Evolutionary conservation across 257 asterid genomes (phyloP), one percentile per base, ranked within the genome.

Genomic region (Mitragyna speciosa): DNA sequence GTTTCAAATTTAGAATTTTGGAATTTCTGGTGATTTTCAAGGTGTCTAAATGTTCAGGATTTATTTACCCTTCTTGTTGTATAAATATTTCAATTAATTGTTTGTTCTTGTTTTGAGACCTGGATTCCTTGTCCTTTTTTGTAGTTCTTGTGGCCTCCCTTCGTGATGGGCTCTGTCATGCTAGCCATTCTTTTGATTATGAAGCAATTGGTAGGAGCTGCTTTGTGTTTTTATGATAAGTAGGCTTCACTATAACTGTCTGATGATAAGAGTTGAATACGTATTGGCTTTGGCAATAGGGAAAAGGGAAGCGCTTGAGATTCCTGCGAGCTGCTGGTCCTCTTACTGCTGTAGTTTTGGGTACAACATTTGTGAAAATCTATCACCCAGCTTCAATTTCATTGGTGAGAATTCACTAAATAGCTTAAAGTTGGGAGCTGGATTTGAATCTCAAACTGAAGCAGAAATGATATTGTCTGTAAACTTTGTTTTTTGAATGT

Each of bases 321-420:
- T 90, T 96, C 84, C 83, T 94, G 69, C 92, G 97, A 79, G 98
- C 99, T 69, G 85, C 97, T 82, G 99, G 98, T 83, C 98, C 99
- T 81, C 97, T 94, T 54, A 96, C 99, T 61, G 99, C 96, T 79
- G 97, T 96, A 77, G 92, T 94, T 83, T 87, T 96, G 82, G 96
- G 98, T 77, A 91, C 99, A 77, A 72, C 83, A 43, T 86, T 94
- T 84, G 98, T 85, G 82, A 88, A 90, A 87, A 74, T 96, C 67
- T 91, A 39, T 87, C 90, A 89, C 71, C 98, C 98, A 70, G 78
- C 95, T 84, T 88, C 98, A 65, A 94, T 96, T 83, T 83, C 99
- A 73, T 85, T 96, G 97, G 99, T 94, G 89, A 92, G 95, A 79
- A 84, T 79, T 51, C 85, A 65, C 83, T 71, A 76, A 83, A 75